Conservation (phyloP, 1,284 basidiomycete genomes). For the Sporisorium reilianum region DNA sequence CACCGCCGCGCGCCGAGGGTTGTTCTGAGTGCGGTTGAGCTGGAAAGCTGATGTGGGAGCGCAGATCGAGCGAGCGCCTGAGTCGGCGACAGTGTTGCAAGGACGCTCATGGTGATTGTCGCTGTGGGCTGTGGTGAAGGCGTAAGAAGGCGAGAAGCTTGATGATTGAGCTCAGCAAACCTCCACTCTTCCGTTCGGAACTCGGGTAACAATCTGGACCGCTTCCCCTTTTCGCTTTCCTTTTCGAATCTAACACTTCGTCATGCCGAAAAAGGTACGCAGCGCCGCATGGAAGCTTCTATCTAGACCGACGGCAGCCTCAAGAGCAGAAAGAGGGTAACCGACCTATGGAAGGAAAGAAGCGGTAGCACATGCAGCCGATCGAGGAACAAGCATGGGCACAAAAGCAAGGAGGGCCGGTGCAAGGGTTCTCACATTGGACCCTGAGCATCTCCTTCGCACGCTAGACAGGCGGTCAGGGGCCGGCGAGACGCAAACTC, state of each 20-base stretch:
- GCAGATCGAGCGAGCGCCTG: background rate
- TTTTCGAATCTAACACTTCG: background rate
- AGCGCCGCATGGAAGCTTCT: background rate
- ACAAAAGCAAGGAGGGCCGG: background rate
- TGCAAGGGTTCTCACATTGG: background rate
- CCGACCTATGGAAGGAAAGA: no score
- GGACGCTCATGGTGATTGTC: background rate
- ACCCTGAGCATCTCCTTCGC: background rate
- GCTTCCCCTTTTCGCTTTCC: background rate
- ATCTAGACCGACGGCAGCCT: no score
- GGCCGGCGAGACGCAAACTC: background rate
- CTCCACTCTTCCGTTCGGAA: background rate
- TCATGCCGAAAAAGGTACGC: no score
- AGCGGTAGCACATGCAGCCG: background rate
- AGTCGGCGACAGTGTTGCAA: background rate
- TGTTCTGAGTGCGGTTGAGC: background rate
- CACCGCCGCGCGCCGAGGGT: background rate
- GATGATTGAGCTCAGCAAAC: slow-evolving; percentile 5
- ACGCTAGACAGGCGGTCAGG: background rate
- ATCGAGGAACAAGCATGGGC: background rate
- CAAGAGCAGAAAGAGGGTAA: no score
- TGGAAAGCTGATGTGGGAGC: background rate
- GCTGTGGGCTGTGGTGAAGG: background rate
- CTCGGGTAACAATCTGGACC: background rate
- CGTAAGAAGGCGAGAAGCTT: background rate